Evolutionary conservation across 768 basidiomycete species (phyloP).

Genomic region (Hypsizygus marmoreus): DNA sequence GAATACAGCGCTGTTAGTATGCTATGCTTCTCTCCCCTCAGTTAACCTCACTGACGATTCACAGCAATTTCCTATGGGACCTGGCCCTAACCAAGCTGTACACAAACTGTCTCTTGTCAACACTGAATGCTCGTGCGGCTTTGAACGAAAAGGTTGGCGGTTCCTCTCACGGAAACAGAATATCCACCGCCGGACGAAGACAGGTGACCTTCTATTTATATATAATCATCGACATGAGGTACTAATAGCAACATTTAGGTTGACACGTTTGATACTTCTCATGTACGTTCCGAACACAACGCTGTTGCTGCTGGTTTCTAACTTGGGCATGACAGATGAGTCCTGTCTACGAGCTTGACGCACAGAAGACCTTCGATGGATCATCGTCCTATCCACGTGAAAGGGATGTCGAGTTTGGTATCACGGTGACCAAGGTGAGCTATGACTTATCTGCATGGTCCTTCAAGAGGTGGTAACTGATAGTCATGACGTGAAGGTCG

Average conservation of each 20-base stretch:
- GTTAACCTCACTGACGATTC: neutral
- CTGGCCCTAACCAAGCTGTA: conserved; percentile 50
- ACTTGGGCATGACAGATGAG: too few relatives aligned
- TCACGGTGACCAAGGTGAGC: conserved; percentile 12
- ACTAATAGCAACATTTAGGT: too few relatives aligned
- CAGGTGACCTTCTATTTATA: conserved; percentile 12
- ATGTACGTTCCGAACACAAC: neutral
- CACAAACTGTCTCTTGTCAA: conserved; percentile 48
- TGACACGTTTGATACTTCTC: too few relatives aligned
- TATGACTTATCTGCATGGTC: too few relatives aligned
- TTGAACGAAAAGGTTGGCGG: conserved; percentile 29
- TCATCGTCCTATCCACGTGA: conserved; percentile 4
- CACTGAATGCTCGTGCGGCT: conserved; percentile 45
- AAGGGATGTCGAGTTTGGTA: conserved; percentile 9
- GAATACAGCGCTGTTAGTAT: conserved; percentile 46
- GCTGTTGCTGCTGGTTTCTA: too few relatives aligned
- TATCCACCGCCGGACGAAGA: conserved; percentile 21
- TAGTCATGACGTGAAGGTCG: too few relatives aligned
- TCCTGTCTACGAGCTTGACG: conserved; percentile 10
- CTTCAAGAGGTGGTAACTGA: neutral
- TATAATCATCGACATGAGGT: too few relatives aligned
- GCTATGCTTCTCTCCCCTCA: neutral
- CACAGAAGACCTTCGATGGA: conserved; percentile 2
- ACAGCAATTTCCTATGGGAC: conserved; percentile 52
- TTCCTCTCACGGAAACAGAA: conserved; percentile 23